A percentile compares a stretch with the other conserved stretches of the same genome.
Conservation (phyloP, 352 stramenopile genomes). For the Vaucheria bursata region DNA sequence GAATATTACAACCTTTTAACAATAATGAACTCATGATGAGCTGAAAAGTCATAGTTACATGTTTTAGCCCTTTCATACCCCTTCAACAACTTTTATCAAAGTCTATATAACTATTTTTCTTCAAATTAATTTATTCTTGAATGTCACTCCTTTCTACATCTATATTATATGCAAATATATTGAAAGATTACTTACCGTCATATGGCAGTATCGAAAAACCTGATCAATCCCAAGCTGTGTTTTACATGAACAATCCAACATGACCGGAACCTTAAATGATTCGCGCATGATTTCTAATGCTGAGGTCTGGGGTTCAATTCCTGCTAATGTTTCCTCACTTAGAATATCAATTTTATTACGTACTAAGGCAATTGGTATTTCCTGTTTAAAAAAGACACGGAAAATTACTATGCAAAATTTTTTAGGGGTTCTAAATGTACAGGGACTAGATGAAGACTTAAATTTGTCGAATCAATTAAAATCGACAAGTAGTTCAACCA, state of each 20-base stretch:
- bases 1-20: too few relatives aligned
- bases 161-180: too few relatives aligned
- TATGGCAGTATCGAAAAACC: neutral
- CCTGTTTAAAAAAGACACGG: neutral
- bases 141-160: too few relatives aligned
- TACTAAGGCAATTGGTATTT: neutral
- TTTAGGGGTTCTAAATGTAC: neutral
- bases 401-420: neutral
- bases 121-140: too few relatives aligned
- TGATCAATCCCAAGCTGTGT: neutral
- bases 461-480: too few relatives aligned
- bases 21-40: too few relatives aligned
- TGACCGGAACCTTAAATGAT: neutral
- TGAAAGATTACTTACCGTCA: neutral
- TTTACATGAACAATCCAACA: conserved; percentile 4
- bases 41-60: too few relatives aligned
- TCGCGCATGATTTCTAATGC: neutral
- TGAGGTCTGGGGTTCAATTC: neutral
- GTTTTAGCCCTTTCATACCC: too few relatives aligned
- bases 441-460: too few relatives aligned
- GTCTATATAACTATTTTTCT: too few relatives aligned
- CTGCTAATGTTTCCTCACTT: neutral
- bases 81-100: too few relatives aligned
- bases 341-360: neutral
- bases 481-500: too few relatives aligned